Evolutionary conservation across 805 yeast genomes (phyloP).

Genomic region (Wickerhamomyces bisporus): DNA sequence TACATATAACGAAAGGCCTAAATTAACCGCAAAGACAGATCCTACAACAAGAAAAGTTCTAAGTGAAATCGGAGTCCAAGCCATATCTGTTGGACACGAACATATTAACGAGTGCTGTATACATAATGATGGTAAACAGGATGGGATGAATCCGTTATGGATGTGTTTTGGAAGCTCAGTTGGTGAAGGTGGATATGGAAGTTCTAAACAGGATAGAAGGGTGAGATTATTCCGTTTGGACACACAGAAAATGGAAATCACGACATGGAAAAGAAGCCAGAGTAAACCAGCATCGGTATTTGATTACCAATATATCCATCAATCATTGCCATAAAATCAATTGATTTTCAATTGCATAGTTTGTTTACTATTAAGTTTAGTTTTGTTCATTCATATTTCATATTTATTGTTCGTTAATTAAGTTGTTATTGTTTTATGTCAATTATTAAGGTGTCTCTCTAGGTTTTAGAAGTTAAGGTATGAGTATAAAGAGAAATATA

Average conservation of each 20-base stretch:
- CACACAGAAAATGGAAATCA: slow-evolving; percentile 34
- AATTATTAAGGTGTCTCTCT: no score
- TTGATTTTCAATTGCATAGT: no score
- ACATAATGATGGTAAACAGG: slow-evolving; percentile 23
- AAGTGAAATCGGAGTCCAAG: slow-evolving; percentile 42
- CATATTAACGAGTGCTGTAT: slow-evolving; percentile 65
- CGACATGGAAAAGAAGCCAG: slow-evolving; percentile 56
- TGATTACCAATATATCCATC: slow-evolving; percentile 38
- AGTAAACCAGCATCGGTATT: slow-evolving; percentile 36
- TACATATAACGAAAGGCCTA: slow-evolving; percentile 33
- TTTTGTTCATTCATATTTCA: no score
- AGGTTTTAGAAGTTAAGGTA: no score
- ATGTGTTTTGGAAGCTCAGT: slow-evolving; percentile 64
- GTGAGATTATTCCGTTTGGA: slow-evolving; percentile 50
- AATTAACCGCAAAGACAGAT: slow-evolving; percentile 28
- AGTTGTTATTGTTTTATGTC: no score
- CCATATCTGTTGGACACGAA: slow-evolving; percentile 62
- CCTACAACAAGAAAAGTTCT: slow-evolving; percentile 40
- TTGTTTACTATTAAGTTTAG: no score
- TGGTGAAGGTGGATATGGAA: slow-evolving; percentile 64
- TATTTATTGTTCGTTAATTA: no score
- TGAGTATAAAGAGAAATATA: no score
- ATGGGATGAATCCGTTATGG: slow-evolving; percentile 36
- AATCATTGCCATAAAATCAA: not conserved
- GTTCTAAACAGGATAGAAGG: slow-evolving; percentile 42